Evolutionary conservation across 2,329 filamentous ascomycete genomes (phyloP), one percentile per base, ranked within the genome.

Genomic region (Colletotrichum orbiculare): DNA sequence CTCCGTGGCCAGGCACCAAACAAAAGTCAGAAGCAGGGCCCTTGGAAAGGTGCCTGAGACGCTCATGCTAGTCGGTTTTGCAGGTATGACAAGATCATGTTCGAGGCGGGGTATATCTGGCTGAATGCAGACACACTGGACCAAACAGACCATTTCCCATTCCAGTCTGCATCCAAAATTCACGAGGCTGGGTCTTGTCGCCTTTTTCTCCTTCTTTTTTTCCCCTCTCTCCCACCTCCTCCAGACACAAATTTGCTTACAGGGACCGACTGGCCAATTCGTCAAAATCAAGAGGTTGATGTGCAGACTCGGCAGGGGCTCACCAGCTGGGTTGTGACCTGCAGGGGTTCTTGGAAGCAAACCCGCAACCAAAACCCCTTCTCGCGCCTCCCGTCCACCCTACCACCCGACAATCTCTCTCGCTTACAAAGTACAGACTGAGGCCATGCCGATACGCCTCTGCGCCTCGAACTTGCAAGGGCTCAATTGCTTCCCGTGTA

Each of bases 341-440:
- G 41, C 62, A 65, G 53, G 62, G 62, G 43, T 53, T 55, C 37
- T 47, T 41, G 39, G 39, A 37, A 38, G 43, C 34, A 60, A 61
- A 45, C 17, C 17, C 17, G 17, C 17, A 17, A 17, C 17, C 17
- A 17, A 17, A 17, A 17, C 45, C 49, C 39, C 54, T 55, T 61
- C 41, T 39, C 45, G 12, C 13, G 25, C 43, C 57, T 57, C 33
- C 54, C 48, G 53, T 57, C 25, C 55, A 43, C 41, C 48, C 41
- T 55, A 35, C 60, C 48, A 47, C 60, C 25, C 34, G 42, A 42
- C 37, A 59, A 54, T 54, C 50, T 45, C 50, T 35, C 55, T 60
- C 55, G 61, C 55, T 64, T 17, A 17, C 15, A 17, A 17, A 17
- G 15, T 60, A 43, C 6, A 46, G 15, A 33, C 56, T 54, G 38